These are phyloP conservation scores for Oryza glaberrima DNA, from an alignment of 176 grass and related monocot genomes.

Conservation along the genomic window DNA sequence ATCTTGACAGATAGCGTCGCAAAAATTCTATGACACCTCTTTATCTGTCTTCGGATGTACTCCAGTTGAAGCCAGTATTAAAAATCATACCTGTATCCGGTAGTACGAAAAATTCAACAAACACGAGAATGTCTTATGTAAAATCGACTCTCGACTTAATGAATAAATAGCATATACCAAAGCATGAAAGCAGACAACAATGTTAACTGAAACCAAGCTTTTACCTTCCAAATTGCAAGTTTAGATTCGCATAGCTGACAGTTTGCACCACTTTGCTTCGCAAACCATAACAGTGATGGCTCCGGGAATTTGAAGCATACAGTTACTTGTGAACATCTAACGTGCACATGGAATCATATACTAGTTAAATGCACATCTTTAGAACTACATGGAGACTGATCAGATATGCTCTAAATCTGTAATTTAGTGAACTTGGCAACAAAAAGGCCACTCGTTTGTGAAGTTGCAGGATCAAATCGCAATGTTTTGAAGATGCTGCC, in stretches of 20 bases:
- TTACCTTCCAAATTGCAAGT: background rate
- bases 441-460: slow-evolving; percentile 84
- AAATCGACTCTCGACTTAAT: background rate
- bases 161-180: background rate
- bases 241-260: slow-evolving; percentile 5
- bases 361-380: slow-evolving; percentile 16
- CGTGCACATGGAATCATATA: slow-evolving; percentile 15
- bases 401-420: slow-evolving; percentile 29
- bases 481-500: slow-evolving; percentile 69
- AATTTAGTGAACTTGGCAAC: slow-evolving; percentile 85
- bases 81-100: too few relatives aligned
- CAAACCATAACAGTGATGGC: background rate
- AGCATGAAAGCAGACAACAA: too few relatives aligned
- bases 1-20: too few relatives aligned
- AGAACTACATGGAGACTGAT: background rate
- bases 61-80: too few relatives aligned
- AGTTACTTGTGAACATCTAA: slow-evolving; percentile 8
- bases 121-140: background rate
- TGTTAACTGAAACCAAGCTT: too few relatives aligned
- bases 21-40: too few relatives aligned
- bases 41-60: too few relatives aligned
- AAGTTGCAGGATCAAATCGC: slow-evolving; percentile 66
- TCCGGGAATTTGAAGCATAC: background rate
- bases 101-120: too few relatives aligned
- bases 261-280: background rate